phyloP scores from a whole-genome alignment of 768 basidiomycete genomes.

The Suillus discolor region DNA sequence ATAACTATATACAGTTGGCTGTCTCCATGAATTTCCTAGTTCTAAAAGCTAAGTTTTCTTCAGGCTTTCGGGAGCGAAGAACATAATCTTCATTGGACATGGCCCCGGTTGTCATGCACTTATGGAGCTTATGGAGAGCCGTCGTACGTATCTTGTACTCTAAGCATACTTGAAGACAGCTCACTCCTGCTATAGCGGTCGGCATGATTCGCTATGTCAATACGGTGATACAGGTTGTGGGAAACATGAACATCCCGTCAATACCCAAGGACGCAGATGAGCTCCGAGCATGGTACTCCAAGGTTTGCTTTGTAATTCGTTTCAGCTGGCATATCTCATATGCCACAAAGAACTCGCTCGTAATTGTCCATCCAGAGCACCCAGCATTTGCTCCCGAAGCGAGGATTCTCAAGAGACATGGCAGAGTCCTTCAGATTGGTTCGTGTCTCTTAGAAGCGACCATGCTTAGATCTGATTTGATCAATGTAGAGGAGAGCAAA shows the following conservation, averaged over 20 bases:
- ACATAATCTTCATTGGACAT: constrained; percentile 84
- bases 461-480: neutral
- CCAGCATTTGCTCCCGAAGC: constrained; percentile 44
- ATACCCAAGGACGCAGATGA: constrained; percentile 58
- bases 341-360: constrained; percentile 65
- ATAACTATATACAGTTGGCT: constrained; percentile 89
- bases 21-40: constrained; percentile 2
- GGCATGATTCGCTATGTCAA: constrained; percentile 66
- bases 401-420: constrained; percentile 59
- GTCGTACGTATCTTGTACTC: constrained; percentile 52
- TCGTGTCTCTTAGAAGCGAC: constrained; percentile 16
- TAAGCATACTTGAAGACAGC: neutral
- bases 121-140: constrained; percentile 69
- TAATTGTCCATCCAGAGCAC: constrained; percentile 70
- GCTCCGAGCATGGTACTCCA: constrained; percentile 71
- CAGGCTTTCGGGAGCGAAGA: constrained; percentile 72
- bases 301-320: constrained; percentile 43
- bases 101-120: constrained; percentile 81
- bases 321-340: constrained; percentile 9
- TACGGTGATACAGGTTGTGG: constrained; percentile 79
- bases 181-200: constrained; percentile 33
- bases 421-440: constrained; percentile 67
- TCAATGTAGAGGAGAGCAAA: constrained; percentile 59
- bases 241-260: constrained; percentile 56
- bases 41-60: constrained; percentile 6